A percentile compares a stretch with the other conserved stretches of the same genome.
Conservation (phyloP, 441 rosid species). For the Euphorbia corollata region DNA sequence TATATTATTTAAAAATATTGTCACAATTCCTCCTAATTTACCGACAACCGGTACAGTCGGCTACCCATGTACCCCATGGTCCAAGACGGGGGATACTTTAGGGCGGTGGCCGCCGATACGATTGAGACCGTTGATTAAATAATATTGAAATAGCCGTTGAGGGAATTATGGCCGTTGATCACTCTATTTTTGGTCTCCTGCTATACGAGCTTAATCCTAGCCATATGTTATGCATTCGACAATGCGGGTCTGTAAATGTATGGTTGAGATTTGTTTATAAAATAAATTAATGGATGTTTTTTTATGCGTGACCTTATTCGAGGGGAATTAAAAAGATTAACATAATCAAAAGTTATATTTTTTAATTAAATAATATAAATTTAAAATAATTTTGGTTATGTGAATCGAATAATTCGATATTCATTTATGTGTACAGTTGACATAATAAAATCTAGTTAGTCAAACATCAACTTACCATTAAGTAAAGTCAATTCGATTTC, state of each 20-base stretch:
- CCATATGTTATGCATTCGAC: slow-evolving; percentile 34
- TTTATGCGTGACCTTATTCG: slow-evolving; percentile 3
- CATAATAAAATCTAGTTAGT: too few relatives aligned
- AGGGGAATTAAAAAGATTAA: slow-evolving; percentile 12
- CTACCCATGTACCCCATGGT: slow-evolving; percentile 18
- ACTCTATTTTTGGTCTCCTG: slow-evolving; percentile 11
- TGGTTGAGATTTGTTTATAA: not conserved
- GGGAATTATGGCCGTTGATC: slow-evolving; percentile 44
- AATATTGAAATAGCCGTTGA: slow-evolving; percentile 35
- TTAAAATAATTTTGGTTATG: not conserved
- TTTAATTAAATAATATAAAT: too few relatives aligned
- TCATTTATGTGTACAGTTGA: too few relatives aligned
- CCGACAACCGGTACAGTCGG: slow-evolving; percentile 53
- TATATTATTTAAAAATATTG: slow-evolving; percentile 18
- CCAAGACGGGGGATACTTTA: slow-evolving; percentile 36
- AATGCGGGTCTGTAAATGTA: slow-evolving; percentile 19
- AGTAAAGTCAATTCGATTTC: too few relatives aligned
- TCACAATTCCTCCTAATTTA: slow-evolving; percentile 29
- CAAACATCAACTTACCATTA: too few relatives aligned
- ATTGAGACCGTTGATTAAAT: slow-evolving; percentile 42
- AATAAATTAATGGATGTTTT: too few relatives aligned
- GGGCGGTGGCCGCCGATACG: slow-evolving; percentile 76
- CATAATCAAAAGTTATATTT: not conserved
- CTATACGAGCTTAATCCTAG: slow-evolving; percentile 28
- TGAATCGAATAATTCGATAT: not conserved